Base-by-base conservation (phyloP, 2,329 filamentous ascomycete species). In the Dryadomyces quercivorus region DNA sequence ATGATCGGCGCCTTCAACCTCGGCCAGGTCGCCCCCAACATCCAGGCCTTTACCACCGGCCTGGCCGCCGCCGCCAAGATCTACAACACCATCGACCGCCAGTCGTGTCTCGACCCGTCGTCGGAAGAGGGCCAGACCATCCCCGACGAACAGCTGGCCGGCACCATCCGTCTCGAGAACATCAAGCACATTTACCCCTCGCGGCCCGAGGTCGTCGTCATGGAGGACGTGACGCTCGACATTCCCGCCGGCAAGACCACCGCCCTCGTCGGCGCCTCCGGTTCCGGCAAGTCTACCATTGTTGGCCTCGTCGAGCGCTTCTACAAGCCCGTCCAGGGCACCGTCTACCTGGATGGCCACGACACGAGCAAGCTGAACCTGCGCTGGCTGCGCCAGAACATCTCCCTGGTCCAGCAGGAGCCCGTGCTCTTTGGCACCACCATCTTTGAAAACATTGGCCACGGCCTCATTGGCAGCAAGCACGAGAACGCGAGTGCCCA, bases 151-250 rank as follows among this genome's bases (percentile, higher is more conserved):
- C 8, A 31, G n/a, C 76, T 95, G 2, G 74, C 85, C 57, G 93
- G 93, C 31, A 81, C 80, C 16, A 85, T 98, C 56, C 85, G 91
- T 60, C 77, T 98, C 47, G 80, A 84, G 61, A 78, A 88, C 61
- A 77, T 97, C 65, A 93, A 88, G 67, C 91, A 95, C 69, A 92
- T 96, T 62, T 97, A 98, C 63, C 93, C 93, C 4, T 95, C 90
- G 6, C 81, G 93, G 13, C 88, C 91, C 0, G 91, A 96, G 63
- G 90, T 95, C 4, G 80, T 83, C 1, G 87, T 97, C 43, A 92
- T 97, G 83, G 75, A 93, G 45, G 82, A 85, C 59, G 87, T 97
- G 55, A 86, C 75, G 55, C 78, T 98, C 1, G 69, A 77, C 1
- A 85, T 97, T 42, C 89, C 90, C 1, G 87, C 91, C 3, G 91